A percentile compares a stretch with the other conserved stretches of the same genome.
These are phyloP conservation scores for Termitomyces sp. DNA, from an alignment of 768 basidiomycete species.

Conservation along the genomic window DNA sequence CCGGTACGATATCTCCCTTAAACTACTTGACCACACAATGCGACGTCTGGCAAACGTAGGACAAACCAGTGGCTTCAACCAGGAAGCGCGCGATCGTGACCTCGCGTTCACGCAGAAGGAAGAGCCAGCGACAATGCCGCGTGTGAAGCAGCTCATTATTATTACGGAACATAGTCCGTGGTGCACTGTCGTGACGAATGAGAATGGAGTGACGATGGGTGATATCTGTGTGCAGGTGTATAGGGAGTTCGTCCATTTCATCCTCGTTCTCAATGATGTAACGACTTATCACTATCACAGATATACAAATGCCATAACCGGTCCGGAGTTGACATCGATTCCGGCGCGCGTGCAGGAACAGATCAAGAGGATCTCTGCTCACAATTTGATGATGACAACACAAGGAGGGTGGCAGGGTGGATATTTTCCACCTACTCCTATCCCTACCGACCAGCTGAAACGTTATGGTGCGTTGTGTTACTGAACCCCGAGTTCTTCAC, in stretches of 20 bases:
- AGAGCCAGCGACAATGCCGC: slow-evolving; percentile 67
- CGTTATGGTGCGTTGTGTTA: slow-evolving; percentile 53
- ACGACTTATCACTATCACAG: slow-evolving; percentile 28
- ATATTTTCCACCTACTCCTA: slow-evolving; percentile 48
- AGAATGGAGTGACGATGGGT: slow-evolving; percentile 66
- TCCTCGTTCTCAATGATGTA: background rate
- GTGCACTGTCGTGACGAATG: slow-evolving; percentile 73
- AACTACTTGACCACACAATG: background rate
- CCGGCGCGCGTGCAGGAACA: slow-evolving; percentile 66
- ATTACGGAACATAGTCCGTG: slow-evolving; percentile 64
- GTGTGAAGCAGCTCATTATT: slow-evolving; percentile 53
- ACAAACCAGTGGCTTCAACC: slow-evolving; percentile 58
- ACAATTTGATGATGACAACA: slow-evolving; percentile 21
- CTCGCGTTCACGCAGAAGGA: slow-evolving; percentile 48
- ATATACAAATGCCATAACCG: slow-evolving; percentile 63
- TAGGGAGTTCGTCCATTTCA: slow-evolving; percentile 56
- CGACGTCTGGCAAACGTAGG: slow-evolving; percentile 30
- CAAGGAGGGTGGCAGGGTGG: slow-evolving; percentile 22
- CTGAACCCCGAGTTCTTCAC: background rate
- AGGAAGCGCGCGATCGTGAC: slow-evolving; percentile 53
- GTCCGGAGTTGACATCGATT: slow-evolving; percentile 56
- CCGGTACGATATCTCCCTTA: slow-evolving; percentile 36
- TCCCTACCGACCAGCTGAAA: slow-evolving; percentile 35
- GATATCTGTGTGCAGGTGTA: slow-evolving; percentile 72
- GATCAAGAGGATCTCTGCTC: slow-evolving; percentile 55